Evolutionary conservation across 2,329 filamentous ascomycete genomes (phyloP), one percentile per base, ranked within the genome.

Genomic region (Boeremia exigua): DNA sequence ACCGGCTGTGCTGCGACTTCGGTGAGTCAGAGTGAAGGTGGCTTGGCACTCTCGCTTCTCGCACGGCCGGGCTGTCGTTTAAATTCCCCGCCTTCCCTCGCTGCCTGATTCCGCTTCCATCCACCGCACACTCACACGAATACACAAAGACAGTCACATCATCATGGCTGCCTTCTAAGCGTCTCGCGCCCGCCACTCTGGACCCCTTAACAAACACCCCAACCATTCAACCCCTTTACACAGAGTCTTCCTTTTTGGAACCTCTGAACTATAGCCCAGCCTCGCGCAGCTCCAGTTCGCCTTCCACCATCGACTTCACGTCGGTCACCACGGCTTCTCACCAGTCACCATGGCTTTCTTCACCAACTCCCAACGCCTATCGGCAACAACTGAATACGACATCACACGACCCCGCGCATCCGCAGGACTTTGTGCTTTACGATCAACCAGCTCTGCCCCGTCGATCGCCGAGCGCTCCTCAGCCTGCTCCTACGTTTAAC

Each of bases 301-400:
- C 75, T 73, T 82, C 82, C 81, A 78, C 78, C 73, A 84, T 82
- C 86, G 87, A 88, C 85, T 85, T 83, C 68, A 73, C 82, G 85
- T 87, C 90, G 87, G 88, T 88, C 88, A 92, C 84, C 84, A 92
- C 89, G 89, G 89, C 89, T 90, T 85, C 86, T 77, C 75, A 78
- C 76, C 76, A 79, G 73, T 86, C 86, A 92, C 70, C 84, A 93
- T 93, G 90, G 90, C 88, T 84, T 87, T 85, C 88, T 84, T 87
- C 86, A 85, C 76, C 80, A 78, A 75, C 80, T 77, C 71, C 79
- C 73, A 70, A 77, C 78, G 76, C 80, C 77, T 74, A 75, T 77
- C 73, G 78, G 77, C 79, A 79, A 76, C 81, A 79, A 75, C 79
- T 81, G 67, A 71, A 67, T 65, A 71, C 68, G 57, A 68, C 68